Base-by-base conservation (phyloP, 495 filamentous ascomycete species). In the Talaromyces liani region DNA sequence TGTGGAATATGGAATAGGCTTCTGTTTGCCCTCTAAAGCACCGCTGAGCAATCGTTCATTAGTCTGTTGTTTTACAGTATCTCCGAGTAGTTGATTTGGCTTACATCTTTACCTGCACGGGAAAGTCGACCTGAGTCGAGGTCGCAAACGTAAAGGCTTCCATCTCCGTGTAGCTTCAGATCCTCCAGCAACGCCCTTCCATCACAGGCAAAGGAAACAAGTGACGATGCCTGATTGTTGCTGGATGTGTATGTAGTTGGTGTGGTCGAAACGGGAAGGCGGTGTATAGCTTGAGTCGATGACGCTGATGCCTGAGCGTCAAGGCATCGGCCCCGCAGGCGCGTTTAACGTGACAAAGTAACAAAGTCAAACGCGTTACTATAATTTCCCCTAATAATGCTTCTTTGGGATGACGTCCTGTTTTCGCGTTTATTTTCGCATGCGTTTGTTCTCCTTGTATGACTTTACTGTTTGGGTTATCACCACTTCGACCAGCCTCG, bases 61-160 rank as follows among this genome's bases (percentile, higher is more conserved):
- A 73, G 22, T 60, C 16, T 45, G 25, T 18, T n/a, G 56, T 24
- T 31, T 18, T 27, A 34, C 45, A 25, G 25, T 5, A 54, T 6
- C 24, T 41, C 25, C 20, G 16, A n/a, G 14, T 3, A 39, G 58
- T 51, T 4, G 20, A 29, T 18, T 64, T 39, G 60, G 75, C 80
- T 68, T 73, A 91, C 92, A 97, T 91, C 77, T 91, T 91, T 63
- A 98, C 85, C 75, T 86, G 87, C 60, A 97, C 84, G 16, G 88
- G 84, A 64, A 90, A 84, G 67, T 91, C 80, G 63, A 97, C 81
- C 70, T 85, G 81, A 49, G 89, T 87, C 54, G 94, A 97, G 67
- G 85, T 88, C 55, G 91, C 92, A 79, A 98, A 98, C 1, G 91
- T 93, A 74, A 95, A 97, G 53, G 92, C 87, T 70, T 98, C 94